Evolutionary conservation across 306 rosid genomes (phyloP), one percentile per base, ranked within the genome.

Genomic region (Pyrus bretschneideri): DNA sequence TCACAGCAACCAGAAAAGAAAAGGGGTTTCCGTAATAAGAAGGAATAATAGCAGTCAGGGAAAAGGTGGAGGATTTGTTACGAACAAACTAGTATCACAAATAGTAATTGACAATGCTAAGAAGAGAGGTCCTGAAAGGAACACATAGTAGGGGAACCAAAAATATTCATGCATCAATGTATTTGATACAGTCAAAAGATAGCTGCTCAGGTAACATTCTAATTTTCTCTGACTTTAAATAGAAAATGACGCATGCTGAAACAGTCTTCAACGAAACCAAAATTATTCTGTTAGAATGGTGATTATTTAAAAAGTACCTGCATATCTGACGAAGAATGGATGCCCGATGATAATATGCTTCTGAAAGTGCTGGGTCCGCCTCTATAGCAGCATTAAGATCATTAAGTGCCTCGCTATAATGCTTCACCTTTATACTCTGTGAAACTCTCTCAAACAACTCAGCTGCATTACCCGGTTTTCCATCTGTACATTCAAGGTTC

Each of bases 341-440:
- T 61, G 96, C 99, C 15, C 94, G 97, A 77, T 84, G 92, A 60
- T 81, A 87, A 86, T 91, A 87, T 61, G 97, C 98, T 85, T 96
- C 93, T 18, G 99, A 96, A 80, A 93, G 93, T 71, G 74, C 81
- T 71, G 99, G 97, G 73, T 96, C 98, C 74, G 88, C 90, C 89
- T 91, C 97, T 17, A 93, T 88, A n/a, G 99, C 99, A 79, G 98
- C 83, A 88, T 91, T 88, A 67, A 96, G 96, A 86, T 96, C 98
- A 84, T 91, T 83, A 74, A 96, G 94, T 46, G 99, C 99, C 85
- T 96, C 96, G 18, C 89, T 86, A 71, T 93, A 93, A 60, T 75
- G 93, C 81, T 89, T 93, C 82, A 89, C 90, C 84, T 88, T 93
- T 68, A 96, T 78, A 82, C 90, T 96, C 69, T 83, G 90, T 4